These are phyloP conservation scores for Imleria badia DNA, from an alignment of 768 basidiomycete genomes.

Conservation along the genomic window DNA sequence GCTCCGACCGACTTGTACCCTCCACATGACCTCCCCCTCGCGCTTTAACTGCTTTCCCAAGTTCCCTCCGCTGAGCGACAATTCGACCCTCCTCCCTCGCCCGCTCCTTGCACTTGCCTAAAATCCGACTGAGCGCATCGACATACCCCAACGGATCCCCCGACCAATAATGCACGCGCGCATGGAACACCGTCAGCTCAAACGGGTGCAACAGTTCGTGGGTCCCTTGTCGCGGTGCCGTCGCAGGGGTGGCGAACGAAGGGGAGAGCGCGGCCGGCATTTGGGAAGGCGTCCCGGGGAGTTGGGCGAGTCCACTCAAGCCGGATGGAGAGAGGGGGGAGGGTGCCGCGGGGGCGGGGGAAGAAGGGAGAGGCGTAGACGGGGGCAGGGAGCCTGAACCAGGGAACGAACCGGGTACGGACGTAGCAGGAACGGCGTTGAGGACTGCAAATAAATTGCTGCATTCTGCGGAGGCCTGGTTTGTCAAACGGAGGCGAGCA, in stretches of 20 bases:
- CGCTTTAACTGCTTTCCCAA: background rate
- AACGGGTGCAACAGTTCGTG: slow-evolving; percentile 37
- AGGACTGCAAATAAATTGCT: slow-evolving; percentile 76
- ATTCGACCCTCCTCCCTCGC: slow-evolving; percentile 36
- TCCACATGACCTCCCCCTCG: background rate
- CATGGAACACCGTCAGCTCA: slow-evolving; percentile 64
- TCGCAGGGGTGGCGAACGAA: background rate
- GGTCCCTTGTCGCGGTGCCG: slow-evolving; percentile 24
- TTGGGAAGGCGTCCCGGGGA: slow-evolving; percentile 26
- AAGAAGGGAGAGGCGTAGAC: slow-evolving; percentile 35
- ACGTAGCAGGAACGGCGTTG: slow-evolving; percentile 51
- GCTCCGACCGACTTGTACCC: background rate
- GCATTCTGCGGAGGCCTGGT: slow-evolving; percentile 84
- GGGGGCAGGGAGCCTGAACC: slow-evolving; percentile 9
- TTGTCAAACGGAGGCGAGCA: slow-evolving; percentile 79
- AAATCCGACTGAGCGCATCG: slow-evolving; percentile 65
- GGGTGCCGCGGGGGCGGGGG: slow-evolving; percentile 7
- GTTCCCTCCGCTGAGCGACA: slow-evolving; percentile 14
- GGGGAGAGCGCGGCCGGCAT: slow-evolving; percentile 11
- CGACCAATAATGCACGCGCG: slow-evolving; percentile 77
- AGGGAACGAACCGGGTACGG: slow-evolving; percentile 59
- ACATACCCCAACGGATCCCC: slow-evolving; percentile 80
- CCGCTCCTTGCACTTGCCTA: slow-evolving; percentile 58
- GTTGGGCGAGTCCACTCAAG: slow-evolving; percentile 15
- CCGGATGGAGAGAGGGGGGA: slow-evolving; percentile 25